Base-by-base conservation (phyloP, 2,329 filamentous ascomycete species). In the Orbilia javanica region DNA sequence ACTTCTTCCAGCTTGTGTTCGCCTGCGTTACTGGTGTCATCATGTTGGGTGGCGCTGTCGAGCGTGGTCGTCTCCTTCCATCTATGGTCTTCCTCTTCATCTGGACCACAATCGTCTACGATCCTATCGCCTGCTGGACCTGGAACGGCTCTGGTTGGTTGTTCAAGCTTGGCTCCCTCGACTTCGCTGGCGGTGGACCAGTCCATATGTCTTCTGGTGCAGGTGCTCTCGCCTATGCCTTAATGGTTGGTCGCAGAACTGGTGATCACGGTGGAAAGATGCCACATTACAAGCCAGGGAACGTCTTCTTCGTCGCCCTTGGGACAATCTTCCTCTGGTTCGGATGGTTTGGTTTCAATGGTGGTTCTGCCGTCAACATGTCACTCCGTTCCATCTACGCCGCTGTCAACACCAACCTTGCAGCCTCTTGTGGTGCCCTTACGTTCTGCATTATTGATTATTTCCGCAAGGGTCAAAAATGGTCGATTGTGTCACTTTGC, bases 31-130 rank as follows among this genome's bases (percentile, higher is more conserved):
- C 89, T 50, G 89, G 90, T 1, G 88, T 90, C 85, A 89, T 91
- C 79, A 87, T 91, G 8, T 87, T 90, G 22, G 90, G 90, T 34
- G 89, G 89, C 57, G 87, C 88, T 1, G 90, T 91, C 74, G 88
- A 89, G 80, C 85, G 88, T 64, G 79, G 79, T 15, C 75, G 79
- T 53, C 71, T 80, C 0, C 52, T 80, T 10, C 79, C 79, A 8
- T 71, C 65, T 34, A 75, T 79, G 75, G 55, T 80, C 18, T 80
- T 80, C 76, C 57, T 79, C 13, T 80, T 80, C 76, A 80, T 80
- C 84, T 97, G 94, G 94, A 88, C 91, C 0, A 97, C 94, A 5
- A 83, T 97, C 76, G 91, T 97, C 83, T 97, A 97, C 85, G 93
- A 97, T 82, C 92, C 93, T 1, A 94, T 97, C 83, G 94, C 94